phyloP scores from a whole-genome alignment of 2,329 filamentous ascomycete genomes.

The Ophiocordyceps sinensis region DNA sequence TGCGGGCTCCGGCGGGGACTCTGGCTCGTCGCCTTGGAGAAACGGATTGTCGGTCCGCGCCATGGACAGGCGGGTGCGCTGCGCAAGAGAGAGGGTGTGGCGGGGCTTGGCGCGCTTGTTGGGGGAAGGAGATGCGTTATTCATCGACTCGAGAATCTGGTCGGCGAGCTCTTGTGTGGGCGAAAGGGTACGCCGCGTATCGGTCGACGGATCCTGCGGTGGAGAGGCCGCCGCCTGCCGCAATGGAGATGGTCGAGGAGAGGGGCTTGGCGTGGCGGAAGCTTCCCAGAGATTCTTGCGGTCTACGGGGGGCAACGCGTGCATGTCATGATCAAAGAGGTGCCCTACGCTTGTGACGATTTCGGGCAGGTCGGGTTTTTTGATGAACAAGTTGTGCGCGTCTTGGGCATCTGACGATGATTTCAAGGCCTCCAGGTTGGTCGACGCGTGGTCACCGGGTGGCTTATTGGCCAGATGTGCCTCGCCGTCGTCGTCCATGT shows the following conservation, averaged over 20 bases:
- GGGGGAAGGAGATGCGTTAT: slow-evolving; percentile 41
- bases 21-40: slow-evolving; percentile 15
- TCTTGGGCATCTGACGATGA: slow-evolving; percentile 5
- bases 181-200: slow-evolving; percentile 9
- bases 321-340: slow-evolving; percentile 1
- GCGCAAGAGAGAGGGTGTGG: slow-evolving; percentile 50
- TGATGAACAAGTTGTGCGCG: not conserved
- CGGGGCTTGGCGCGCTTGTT: slow-evolving; percentile 31
- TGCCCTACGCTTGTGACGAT: not conserved
- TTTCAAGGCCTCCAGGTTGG: not conserved
- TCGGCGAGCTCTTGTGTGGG: slow-evolving; percentile 39
- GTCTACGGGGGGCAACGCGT: not conserved
- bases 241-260: not conserved
- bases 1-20: slow-evolving; percentile 7
- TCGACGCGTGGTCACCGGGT: slow-evolving; percentile 1
- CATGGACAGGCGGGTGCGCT: slow-evolving; percentile 75
- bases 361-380: not conserved
- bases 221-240: not conserved
- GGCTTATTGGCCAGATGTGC: slow-evolving; percentile 6
- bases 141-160: slow-evolving; percentile 40
- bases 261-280: not conserved
- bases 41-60: slow-evolving; percentile 36
- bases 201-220: not conserved
- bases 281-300: not conserved
- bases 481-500: slow-evolving; percentile 32